Base-by-base conservation (phyloP, 257 asterid genomes). In the Salvia hispanica region DNA sequence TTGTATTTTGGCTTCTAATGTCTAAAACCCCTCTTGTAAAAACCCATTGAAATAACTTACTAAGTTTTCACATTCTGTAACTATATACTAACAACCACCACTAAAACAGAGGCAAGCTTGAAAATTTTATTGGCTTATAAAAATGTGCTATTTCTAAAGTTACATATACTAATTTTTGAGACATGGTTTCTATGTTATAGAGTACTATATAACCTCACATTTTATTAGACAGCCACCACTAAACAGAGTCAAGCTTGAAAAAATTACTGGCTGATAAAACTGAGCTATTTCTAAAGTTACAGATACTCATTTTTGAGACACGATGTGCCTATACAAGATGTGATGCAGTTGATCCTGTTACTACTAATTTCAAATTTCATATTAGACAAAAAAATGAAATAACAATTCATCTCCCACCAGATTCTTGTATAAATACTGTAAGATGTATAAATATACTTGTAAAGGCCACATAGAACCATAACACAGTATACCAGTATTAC, bases 401-500 rank as follows among this genome's bases (percentile, higher is more conserved):
- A n/a, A n/a, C n/a, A n/a, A n/a, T n/a, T n/a, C n/a, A n/a, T n/a
- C n/a, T n/a, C n/a, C n/a, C n/a, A n/a, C n/a, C n/a, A n/a, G n/a
- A n/a, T n/a, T n/a, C n/a, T n/a, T n/a, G n/a, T n/a, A n/a, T n/a
- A n/a, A n/a, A n/a, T n/a, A n/a, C n/a, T n/a, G n/a, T n/a, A n/a
- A n/a, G n/a, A n/a, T n/a, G n/a, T n/a, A 18, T 18, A 18, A 18
- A 18, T 18, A 18, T 18, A 0, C 21, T 18, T 18, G 21, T 18
- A 18, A 18, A 18, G 21, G 21, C 21, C 21, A 18, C 21, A 18
- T 1, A 18, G 21, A 18, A 18, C n/a, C n/a, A n/a, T n/a, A n/a
- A n/a, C n/a, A n/a, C n/a, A n/a, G n/a, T 18, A 18, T 1, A 51
- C 68, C 25, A 6, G 37, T 9, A 65, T 80, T 70, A 87, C 86